A percentile compares a stretch with the other conserved stretches of the same genome.
Conservation (phyloP, 345 rosid species). For the Pistacia atlantica region DNA sequence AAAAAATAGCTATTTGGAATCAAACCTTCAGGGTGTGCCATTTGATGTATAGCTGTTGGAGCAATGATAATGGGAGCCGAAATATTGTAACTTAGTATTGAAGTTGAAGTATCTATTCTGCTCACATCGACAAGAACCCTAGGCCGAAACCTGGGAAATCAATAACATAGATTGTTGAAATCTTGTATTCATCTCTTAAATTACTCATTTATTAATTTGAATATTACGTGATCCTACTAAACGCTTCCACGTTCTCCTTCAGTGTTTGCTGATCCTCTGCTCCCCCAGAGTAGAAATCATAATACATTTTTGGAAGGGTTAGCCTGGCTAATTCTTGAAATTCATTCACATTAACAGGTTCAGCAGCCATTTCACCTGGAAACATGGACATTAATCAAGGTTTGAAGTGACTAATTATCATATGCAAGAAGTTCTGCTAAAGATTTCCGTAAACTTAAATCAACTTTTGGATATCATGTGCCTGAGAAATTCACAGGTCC, state of each 20-base stretch:
- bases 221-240: conserved; percentile 58
- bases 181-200: not conserved
- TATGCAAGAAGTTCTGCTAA: not conserved
- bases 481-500: not conserved
- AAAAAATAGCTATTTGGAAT: not conserved
- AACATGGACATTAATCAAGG: conserved; percentile 1
- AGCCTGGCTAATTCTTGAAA: conserved; percentile 73
- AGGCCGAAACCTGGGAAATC: conserved; percentile 63
- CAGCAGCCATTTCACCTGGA: conserved; percentile 49
- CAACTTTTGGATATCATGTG: not conserved
- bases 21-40: conserved; percentile 78
- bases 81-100: conserved; percentile 54
- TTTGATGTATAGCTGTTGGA: conserved; percentile 65
- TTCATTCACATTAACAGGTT: conserved; percentile 70
- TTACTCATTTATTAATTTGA: not conserved
- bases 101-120: conserved; percentile 53
- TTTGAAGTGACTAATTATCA: not conserved
- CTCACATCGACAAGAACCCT: conserved; percentile 76
- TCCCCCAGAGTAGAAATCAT: conserved; percentile 69
- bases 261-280: conserved; percentile 80
- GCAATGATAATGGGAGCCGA: conserved; percentile 78
- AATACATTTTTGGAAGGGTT: conserved; percentile 80
- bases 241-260: conserved; percentile 68
- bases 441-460: not conserved
- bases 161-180: conserved; percentile 5